A percentile compares a stretch with the other conserved stretches of the same genome.
Conservation (phyloP, 169 alveolate genomes). For the Gregarina niphandrodes region DNA sequence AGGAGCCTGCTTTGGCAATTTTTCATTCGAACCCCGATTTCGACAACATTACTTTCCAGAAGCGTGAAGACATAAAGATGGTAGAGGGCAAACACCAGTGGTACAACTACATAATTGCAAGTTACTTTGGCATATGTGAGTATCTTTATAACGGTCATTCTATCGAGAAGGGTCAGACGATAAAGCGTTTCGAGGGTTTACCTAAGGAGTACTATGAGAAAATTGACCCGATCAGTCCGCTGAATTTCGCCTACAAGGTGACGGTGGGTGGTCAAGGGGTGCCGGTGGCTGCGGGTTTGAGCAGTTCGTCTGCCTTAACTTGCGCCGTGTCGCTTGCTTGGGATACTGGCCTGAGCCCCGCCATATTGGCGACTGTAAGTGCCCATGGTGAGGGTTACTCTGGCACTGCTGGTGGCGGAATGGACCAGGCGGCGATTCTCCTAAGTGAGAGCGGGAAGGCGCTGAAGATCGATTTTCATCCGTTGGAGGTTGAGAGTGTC, state of each 20-base stretch:
- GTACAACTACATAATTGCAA: constrained; percentile 34
- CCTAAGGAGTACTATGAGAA: too few relatives aligned
- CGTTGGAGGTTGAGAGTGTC: constrained; percentile 19
- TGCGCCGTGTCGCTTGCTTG: constrained; percentile 3
- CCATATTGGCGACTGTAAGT: constrained; percentile 9
- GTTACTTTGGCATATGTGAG: constrained; percentile 30
- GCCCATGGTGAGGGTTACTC: constrained; percentile 27
- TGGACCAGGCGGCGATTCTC: constrained; percentile 42
- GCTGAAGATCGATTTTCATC: constrained; percentile 34
- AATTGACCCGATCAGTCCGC: too few relatives aligned
- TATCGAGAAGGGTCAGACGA: too few relatives aligned
- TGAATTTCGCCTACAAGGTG: too few relatives aligned
- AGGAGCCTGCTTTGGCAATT: too few relatives aligned
- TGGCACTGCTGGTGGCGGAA: constrained; percentile 50
- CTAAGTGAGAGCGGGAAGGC: constrained; percentile 27
- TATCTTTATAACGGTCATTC: too few relatives aligned
- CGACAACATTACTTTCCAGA: too few relatives aligned
- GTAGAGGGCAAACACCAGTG: constrained; percentile 16
- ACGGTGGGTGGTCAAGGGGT: too few relatives aligned
- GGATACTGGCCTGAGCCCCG: constrained; percentile 1
- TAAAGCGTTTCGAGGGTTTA: too few relatives aligned
- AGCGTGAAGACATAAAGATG: too few relatives aligned
- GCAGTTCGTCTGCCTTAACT: constrained; percentile 10
- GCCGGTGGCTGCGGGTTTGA: too few relatives aligned
- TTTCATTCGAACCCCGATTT: too few relatives aligned